These are phyloP conservation scores for Trapa bicornis DNA, from an alignment of 345 rosid genomes.

Conservation along the genomic window DNA sequence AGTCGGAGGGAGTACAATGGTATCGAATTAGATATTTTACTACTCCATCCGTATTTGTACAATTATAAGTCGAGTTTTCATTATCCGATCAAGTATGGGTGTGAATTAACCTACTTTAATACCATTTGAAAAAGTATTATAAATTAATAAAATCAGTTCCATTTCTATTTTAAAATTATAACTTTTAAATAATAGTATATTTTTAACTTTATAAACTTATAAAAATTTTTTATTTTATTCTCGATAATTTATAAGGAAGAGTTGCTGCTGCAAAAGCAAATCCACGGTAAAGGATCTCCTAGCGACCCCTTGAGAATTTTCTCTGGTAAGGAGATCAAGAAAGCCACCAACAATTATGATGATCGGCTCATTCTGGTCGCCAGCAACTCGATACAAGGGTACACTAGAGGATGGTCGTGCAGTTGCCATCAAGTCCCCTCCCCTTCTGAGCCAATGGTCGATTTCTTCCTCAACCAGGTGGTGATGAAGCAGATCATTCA, in stretches of 20 bases:
- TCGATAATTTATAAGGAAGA: not conserved
- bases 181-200: too few relatives aligned
- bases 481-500: slow-evolving; percentile 4
- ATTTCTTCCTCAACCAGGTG: slow-evolving; percentile 7
- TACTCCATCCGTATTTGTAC: too few relatives aligned
- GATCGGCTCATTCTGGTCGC: not conserved
- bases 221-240: too few relatives aligned
- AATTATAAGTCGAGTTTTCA: too few relatives aligned
- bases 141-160: too few relatives aligned
- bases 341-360: not conserved
- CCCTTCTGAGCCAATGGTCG: not conserved
- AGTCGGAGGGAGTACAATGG: too few relatives aligned
- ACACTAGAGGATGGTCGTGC: slow-evolving; percentile 3
- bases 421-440: slow-evolving; percentile 5
- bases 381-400: not conserved
- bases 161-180: too few relatives aligned
- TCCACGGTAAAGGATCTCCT: not conserved
- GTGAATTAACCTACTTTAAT: too few relatives aligned
- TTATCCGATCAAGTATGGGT: too few relatives aligned
- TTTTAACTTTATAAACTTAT: too few relatives aligned
- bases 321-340: not conserved
- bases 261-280: not conserved
- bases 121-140: too few relatives aligned
- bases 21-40: too few relatives aligned
- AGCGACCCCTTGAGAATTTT: not conserved